Evolutionary conservation across 108 stramenopile genomes (phyloP).

Genomic region (Nitzschia putrida): DNA sequence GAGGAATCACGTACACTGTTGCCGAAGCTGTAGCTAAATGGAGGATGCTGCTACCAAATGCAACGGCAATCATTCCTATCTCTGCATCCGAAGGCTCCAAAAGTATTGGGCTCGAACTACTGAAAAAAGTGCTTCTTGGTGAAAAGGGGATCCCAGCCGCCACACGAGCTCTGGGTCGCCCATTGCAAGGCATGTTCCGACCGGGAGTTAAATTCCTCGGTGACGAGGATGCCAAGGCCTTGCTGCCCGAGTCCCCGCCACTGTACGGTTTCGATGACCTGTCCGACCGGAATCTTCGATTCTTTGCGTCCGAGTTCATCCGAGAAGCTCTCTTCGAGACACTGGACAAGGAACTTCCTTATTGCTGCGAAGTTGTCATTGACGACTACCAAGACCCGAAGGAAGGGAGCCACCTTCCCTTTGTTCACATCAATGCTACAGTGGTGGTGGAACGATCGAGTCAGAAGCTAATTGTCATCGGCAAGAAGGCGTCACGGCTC

Average conservation of each 20-base stretch:
- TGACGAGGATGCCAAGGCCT: slow-evolving; percentile 48
- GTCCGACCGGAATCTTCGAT: slow-evolving; percentile 84
- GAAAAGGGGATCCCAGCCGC: slow-evolving; percentile 63
- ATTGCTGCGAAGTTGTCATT: slow-evolving; percentile 91
- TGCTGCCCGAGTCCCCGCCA: slow-evolving; percentile 70
- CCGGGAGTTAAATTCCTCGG: slow-evolving; percentile 40
- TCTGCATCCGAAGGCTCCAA: slow-evolving; percentile 57
- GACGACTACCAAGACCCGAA: slow-evolving; percentile 84
- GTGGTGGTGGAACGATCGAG: slow-evolving; percentile 87
- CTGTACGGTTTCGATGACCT: slow-evolving; percentile 73
- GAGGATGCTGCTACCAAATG: slow-evolving; percentile 72
- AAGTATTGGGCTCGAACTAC: slow-evolving; percentile 57
- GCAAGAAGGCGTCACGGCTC: slow-evolving; percentile 83
- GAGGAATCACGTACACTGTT: slow-evolving; percentile 48
- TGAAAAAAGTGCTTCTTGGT: slow-evolving; percentile 64
- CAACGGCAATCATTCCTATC: slow-evolving; percentile 73
- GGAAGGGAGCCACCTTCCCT: slow-evolving; percentile 26
- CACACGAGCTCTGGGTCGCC: slow-evolving; percentile 76
- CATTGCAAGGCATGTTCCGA: slow-evolving; percentile 77
- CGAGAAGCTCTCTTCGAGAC: slow-evolving; percentile 79
- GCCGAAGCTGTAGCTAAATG: slow-evolving; percentile 70
- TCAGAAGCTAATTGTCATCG: slow-evolving; percentile 93
- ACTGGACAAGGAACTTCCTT: slow-evolving; percentile 89
- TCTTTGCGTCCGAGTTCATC: slow-evolving; percentile 87
- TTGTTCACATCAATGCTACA: slow-evolving; percentile 74